phyloP scores from a whole-genome alignment of 805 yeast genomes.

The Brettanomyces naardenensis region DNA sequence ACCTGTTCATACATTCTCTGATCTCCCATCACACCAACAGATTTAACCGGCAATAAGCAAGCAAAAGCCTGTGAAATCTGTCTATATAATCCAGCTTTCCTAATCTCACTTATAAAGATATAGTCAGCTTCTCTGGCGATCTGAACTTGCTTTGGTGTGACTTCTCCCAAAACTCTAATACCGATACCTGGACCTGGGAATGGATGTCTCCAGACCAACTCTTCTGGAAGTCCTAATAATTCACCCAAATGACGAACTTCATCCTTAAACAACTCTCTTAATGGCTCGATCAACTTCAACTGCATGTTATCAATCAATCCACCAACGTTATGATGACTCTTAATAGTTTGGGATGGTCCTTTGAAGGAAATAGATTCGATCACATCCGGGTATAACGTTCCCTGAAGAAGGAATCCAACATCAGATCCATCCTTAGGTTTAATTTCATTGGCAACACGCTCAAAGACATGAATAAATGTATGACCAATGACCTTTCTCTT shows the following conservation, averaged over 20 bases:
- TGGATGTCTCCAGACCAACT: constrained; percentile 99
- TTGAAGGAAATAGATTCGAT: constrained; percentile 97
- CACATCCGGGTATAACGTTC: constrained; percentile 97
- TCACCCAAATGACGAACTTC: constrained; percentile 97
- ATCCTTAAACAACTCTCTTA: constrained; percentile 97
- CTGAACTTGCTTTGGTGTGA: constrained; percentile 83
- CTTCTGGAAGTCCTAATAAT: constrained; percentile 90
- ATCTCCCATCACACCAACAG: constrained; percentile 99
- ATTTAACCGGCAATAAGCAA: constrained; percentile 90
- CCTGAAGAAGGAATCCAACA: constrained; percentile 90
- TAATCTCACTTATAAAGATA: constrained; percentile 94
- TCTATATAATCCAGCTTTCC: constrained; percentile 83
- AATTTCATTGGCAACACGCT: constrained; percentile 89
- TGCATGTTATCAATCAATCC: constrained; percentile 97
- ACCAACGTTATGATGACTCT: constrained; percentile 99
- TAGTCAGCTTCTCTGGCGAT: constrained; percentile 97
- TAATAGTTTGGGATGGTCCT: constrained; percentile 99
- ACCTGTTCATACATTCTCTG: constrained; percentile 99
- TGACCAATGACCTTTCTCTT: constrained; percentile 98
- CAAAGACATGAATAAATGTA: constrained; percentile 95
- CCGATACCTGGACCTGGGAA: constrained; percentile 99
- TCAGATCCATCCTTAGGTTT: constrained; percentile 85
- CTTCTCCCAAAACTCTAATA: constrained; percentile 96
- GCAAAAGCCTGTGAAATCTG: constrained; percentile 98
- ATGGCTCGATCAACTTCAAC: constrained; percentile 95